phyloP scores from a whole-genome alignment of 75 land plant species.

The Ceratopteris richardii region DNA sequence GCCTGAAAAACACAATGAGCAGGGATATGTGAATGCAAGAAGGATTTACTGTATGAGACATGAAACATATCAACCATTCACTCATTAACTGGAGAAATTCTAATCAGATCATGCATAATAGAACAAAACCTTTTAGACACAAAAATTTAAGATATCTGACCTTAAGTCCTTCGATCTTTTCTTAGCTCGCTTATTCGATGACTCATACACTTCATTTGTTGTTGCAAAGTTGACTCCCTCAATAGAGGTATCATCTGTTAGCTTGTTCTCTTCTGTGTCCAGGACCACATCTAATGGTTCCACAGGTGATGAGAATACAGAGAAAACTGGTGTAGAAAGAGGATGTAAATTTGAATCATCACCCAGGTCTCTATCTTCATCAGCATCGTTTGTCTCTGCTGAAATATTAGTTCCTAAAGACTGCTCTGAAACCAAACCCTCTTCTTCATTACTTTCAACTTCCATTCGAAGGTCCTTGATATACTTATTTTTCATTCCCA shows the following conservation, averaged over 20 bases:
- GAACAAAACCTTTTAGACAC: no score
- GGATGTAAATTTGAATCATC: neutral
- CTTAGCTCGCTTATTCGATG: slow-evolving; percentile 34
- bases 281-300: slow-evolving; percentile 68
- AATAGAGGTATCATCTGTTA: neutral
- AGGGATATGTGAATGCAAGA: no score
- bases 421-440: neutral
- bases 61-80: no score
- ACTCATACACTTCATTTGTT: slow-evolving; percentile 1
- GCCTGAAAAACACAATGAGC: neutral
- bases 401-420: no score
- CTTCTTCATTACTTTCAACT: slow-evolving; percentile 14
- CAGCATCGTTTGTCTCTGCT: neutral
- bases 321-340: neutral
- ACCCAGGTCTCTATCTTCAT: slow-evolving; percentile 11
- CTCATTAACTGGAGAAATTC: no score
- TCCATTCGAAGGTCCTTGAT: slow-evolving; percentile 13
- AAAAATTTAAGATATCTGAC: no score
- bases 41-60: neutral
- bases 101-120: no score
- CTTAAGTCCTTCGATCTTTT: slow-evolving; percentile 67
- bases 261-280: slow-evolving; percentile 25
- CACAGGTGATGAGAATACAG: slow-evolving; percentile 39
- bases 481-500: slow-evolving; percentile 79
- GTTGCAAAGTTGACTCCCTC: neutral